These are phyloP conservation scores for Agaricus blazei DNA, from an alignment of 768 basidiomycete genomes.

Conservation along the genomic window DNA sequence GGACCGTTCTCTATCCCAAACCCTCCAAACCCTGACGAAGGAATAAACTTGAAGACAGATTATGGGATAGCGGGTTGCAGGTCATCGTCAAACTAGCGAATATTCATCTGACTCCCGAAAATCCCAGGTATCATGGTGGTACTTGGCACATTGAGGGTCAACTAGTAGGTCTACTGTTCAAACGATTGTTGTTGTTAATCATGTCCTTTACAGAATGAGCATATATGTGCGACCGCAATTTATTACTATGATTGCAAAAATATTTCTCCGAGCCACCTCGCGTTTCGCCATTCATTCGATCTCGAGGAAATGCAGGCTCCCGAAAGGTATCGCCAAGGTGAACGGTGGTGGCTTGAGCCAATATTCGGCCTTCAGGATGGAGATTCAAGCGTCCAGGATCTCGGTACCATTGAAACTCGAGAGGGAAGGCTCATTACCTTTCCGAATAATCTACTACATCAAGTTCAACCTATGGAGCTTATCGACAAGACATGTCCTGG, in stretches of 20 bases:
- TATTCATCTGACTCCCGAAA: slow-evolving; percentile 16
- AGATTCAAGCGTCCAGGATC: slow-evolving; percentile 14
- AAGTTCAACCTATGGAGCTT: slow-evolving; percentile 29
- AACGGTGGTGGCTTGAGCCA: slow-evolving; percentile 18
- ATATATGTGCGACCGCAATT: slow-evolving; percentile 15
- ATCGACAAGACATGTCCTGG: slow-evolving; percentile 29
- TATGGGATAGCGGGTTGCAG: slow-evolving; percentile 12
- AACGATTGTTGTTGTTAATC: slow-evolving; percentile 13
- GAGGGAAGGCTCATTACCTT: slow-evolving; percentile 33
- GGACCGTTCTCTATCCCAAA: neutral
- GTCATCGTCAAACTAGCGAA: slow-evolving; percentile 19
- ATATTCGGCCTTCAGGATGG: slow-evolving; percentile 16
- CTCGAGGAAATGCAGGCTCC: neutral
- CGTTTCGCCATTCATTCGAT: slow-evolving; percentile 12
- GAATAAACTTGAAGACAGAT: slow-evolving; percentile 7
- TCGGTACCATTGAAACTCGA: slow-evolving; percentile 28
- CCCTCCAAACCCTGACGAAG: neutral
- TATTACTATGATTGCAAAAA: slow-evolving; percentile 15
- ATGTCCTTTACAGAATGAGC: slow-evolving; percentile 21
- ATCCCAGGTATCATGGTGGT: slow-evolving; percentile 14
- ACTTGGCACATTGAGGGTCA: slow-evolving; percentile 17
- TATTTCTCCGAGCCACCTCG: slow-evolving; percentile 11
- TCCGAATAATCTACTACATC: slow-evolving; percentile 38
- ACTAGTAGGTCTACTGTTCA: slow-evolving; percentile 7
- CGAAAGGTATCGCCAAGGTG: slow-evolving; percentile 12